These are phyloP conservation scores for Eucalyptus lansdowneana DNA, from an alignment of 345 rosid genomes.

Conservation along the genomic window DNA sequence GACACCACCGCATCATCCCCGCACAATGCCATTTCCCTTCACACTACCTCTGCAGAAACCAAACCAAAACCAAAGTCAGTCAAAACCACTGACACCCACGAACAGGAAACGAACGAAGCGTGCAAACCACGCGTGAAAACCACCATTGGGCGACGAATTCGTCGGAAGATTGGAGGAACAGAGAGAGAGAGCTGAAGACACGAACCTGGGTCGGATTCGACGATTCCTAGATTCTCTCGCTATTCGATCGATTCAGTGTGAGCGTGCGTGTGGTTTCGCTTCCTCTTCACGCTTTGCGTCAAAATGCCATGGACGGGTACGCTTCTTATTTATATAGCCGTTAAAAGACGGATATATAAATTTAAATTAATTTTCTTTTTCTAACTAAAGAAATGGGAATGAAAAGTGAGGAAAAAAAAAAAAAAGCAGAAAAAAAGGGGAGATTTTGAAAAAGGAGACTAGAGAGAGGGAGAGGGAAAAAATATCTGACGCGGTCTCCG, in stretches of 20 bases:
- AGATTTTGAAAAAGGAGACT: background rate
- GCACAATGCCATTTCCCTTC: background rate
- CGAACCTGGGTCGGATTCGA: background rate
- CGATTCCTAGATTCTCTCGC: background rate
- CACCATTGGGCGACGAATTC: background rate
- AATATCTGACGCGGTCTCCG: background rate
- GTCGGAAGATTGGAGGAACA: background rate
- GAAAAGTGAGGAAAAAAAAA: background rate
- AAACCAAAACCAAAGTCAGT: background rate
- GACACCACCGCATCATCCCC: background rate
- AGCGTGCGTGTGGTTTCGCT: background rate
- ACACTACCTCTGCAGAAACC: background rate
- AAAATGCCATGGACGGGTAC: background rate
- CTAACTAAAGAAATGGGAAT: background rate
- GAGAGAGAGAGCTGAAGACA: background rate
- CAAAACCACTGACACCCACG: background rate
- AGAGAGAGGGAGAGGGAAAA: background rate
- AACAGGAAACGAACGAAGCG: background rate
- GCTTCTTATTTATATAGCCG: background rate
- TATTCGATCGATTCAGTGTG: background rate
- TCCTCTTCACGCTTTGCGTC: background rate
- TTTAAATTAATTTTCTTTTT: background rate
- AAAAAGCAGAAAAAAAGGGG: background rate
- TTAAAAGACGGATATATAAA: rapidly evolving
- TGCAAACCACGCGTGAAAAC: background rate